Conservation (phyloP, 805 yeast genomes). For the Suhomyces emberorum region DNA sequence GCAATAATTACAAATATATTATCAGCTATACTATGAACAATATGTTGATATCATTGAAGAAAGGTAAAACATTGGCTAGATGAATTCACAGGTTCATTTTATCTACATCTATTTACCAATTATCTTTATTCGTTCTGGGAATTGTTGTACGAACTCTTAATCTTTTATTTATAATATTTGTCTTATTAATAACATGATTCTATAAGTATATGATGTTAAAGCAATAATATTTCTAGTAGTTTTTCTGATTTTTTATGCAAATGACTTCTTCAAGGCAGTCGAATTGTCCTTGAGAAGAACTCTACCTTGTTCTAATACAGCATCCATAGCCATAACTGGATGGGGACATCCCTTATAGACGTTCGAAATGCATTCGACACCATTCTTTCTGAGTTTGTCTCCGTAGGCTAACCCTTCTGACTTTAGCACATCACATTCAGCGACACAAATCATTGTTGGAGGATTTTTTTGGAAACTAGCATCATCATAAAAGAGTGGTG, state of each 20-base stretch:
- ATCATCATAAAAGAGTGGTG: slow-evolving; percentile 40
- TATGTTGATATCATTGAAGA: too few species aligned
- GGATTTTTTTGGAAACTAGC: slow-evolving; percentile 38
- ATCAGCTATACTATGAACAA: too few species aligned
- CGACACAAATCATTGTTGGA: slow-evolving; percentile 41
- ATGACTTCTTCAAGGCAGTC: slow-evolving; percentile 26
- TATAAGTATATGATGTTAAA: too few species aligned
- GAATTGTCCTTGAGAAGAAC: slow-evolving; percentile 30
- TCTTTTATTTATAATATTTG: too few species aligned
- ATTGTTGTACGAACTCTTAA: too few species aligned
- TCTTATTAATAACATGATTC: too few species aligned
- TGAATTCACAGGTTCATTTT: too few species aligned
- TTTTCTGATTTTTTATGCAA: slow-evolving; percentile 13
- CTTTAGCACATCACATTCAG: slow-evolving; percentile 43
- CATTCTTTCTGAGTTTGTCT: slow-evolving; percentile 35
- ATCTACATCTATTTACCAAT: too few species aligned
- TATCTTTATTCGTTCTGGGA: too few species aligned
- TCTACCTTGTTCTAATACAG: slow-evolving; percentile 30
- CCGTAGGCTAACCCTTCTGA: slow-evolving; percentile 45
- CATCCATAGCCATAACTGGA: slow-evolving; percentile 50
- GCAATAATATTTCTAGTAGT: too few species aligned
- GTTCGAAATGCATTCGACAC: slow-evolving; percentile 29
- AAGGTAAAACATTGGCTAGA: too few species aligned
- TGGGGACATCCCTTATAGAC: slow-evolving; percentile 46
- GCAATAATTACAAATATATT: too few species aligned